Base-by-base conservation (phyloP, 495 filamentous ascomycete species). In the Xanthoparmelia taractica region DNA sequence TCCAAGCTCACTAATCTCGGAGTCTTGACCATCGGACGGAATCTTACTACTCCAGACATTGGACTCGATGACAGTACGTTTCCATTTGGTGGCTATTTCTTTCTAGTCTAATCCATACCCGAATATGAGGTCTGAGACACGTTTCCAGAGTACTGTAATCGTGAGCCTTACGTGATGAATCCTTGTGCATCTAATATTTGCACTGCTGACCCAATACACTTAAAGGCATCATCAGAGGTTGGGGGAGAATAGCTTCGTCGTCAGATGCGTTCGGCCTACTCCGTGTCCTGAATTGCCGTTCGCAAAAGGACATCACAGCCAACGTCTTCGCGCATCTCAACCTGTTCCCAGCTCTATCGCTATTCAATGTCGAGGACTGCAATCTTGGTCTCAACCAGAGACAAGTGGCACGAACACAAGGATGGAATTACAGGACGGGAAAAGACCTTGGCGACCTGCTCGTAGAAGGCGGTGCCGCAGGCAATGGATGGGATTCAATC, bases 1-100 rank as follows among this genome's bases (percentile, higher is more conserved):
- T 57, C 69, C 18, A 63, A 64, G 27, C 55, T 73, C 15, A 43
- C 57, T 25, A 73, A 73, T 43, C 43, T 73, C 7, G 67, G 67
- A 20, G 61, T 43, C 27, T 48, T 73, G 45, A 67, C 68, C 43
- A 61, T 73, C 36, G 62, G 62, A n/a, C 58, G 37, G 17, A 63
- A 48, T 15, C 13, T 67, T 4, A 34, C 23, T n/a, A 33, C 37
- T n/a, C 23, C 27, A 13, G 63, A 60, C 11, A 29, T 57, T 33
- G 65, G 65, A 20, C 36, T 71, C 40, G 70, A 71, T 29, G 69
- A 73, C 60, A 58, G 66, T 52, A 52, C 25, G 48, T 52, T 8
- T 29, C 1, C 25, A 52, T 29, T 31, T 18, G 25, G 12, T 0
- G 6, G 25, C 48, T 10, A 15, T 18, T n/a, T 17, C 25, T 52